A percentile compares a stretch with the other conserved stretches of the same genome.
Conservation (phyloP, 805 yeast species). For the Candida ulmi region DNA sequence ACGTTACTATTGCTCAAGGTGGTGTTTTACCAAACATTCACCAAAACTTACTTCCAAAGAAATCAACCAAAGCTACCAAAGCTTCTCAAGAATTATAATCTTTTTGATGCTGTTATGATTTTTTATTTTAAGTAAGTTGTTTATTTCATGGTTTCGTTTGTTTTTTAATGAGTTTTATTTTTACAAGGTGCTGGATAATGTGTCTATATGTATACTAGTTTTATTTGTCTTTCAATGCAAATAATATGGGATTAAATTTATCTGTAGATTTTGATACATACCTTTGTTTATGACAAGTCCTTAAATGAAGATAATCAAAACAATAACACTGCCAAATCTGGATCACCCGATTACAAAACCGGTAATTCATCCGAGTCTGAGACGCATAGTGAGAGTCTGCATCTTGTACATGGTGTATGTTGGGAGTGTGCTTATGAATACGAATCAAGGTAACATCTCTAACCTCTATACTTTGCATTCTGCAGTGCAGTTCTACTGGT, state of each 20-base stretch:
- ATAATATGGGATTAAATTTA: not conserved
- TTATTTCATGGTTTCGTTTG: not conserved
- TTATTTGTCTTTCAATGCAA: not conserved
- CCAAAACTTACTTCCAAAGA: conserved; percentile 84
- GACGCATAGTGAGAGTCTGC: too few relatives aligned
- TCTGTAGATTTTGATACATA: too few relatives aligned
- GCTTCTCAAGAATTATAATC: conserved; percentile 57
- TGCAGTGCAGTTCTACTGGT: too few relatives aligned
- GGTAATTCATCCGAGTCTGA: too few relatives aligned
- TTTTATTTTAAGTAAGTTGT: conserved; percentile 1
- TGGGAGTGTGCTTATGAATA: too few relatives aligned
- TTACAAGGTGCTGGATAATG: not conserved
- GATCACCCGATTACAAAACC: too few relatives aligned
- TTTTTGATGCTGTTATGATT: not conserved
- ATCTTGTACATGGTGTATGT: too few relatives aligned
- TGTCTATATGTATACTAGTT: not conserved
- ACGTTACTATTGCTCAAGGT: conserved; percentile 97
- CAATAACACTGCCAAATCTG: too few relatives aligned
- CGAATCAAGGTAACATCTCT: too few relatives aligned
- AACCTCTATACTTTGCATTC: too few relatives aligned
- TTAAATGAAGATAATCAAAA: too few relatives aligned
- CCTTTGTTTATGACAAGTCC: too few relatives aligned
- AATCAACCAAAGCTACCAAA: conserved; percentile 51
- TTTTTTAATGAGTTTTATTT: not conserved
- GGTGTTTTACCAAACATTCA: conserved; percentile 98